A percentile compares a stretch with the other conserved stretches of the same genome.
Conservation (phyloP, 768 basidiomycete genomes). For the Cystobasidiopsis lactophilus region DNA sequence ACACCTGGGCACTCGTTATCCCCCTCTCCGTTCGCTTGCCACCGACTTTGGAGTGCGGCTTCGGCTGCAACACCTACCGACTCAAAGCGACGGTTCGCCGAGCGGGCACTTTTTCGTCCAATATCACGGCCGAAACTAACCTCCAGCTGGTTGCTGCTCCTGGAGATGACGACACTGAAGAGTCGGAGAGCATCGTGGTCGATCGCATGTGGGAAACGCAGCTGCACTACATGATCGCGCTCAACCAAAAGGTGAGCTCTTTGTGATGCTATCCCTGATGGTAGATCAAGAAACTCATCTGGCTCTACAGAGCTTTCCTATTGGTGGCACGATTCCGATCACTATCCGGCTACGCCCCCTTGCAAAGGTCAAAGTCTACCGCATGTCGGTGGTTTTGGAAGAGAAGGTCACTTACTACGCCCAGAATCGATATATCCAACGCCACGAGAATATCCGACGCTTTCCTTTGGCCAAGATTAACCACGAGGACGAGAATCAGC, state of each 20-base stretch:
- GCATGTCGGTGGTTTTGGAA: conserved; percentile 52
- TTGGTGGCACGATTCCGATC: conserved; percentile 63
- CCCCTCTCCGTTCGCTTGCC: conserved; percentile 57
- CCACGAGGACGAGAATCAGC: conserved; percentile 34
- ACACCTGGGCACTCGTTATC: conserved; percentile 85
- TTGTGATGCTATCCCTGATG: neutral
- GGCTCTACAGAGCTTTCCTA: conserved; percentile 49
- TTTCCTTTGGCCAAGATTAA: conserved; percentile 43
- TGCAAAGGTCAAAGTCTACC: conserved; percentile 57
- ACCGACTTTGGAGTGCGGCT: conserved; percentile 49
- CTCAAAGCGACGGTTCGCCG: conserved; percentile 64
- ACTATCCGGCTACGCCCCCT: conserved; percentile 62
- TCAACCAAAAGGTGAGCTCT: conserved; percentile 16
- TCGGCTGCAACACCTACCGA: conserved; percentile 54
- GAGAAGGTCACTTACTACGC: conserved; percentile 67
- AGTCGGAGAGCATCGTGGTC: conserved; percentile 50
- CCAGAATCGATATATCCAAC: conserved; percentile 40
- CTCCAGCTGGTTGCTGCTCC: conserved; percentile 55
- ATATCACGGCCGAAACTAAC: conserved; percentile 45
- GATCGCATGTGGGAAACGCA: conserved; percentile 82
- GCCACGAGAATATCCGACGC: conserved; percentile 43
- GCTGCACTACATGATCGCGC: conserved; percentile 23
- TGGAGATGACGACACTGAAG: conserved; percentile 66
- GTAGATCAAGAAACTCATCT: conserved; percentile 32
- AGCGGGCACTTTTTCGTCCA: conserved; percentile 55